These are phyloP conservation scores for Cruciata laevipes DNA, from an alignment of 257 asterid species.

Conservation along the genomic window DNA sequence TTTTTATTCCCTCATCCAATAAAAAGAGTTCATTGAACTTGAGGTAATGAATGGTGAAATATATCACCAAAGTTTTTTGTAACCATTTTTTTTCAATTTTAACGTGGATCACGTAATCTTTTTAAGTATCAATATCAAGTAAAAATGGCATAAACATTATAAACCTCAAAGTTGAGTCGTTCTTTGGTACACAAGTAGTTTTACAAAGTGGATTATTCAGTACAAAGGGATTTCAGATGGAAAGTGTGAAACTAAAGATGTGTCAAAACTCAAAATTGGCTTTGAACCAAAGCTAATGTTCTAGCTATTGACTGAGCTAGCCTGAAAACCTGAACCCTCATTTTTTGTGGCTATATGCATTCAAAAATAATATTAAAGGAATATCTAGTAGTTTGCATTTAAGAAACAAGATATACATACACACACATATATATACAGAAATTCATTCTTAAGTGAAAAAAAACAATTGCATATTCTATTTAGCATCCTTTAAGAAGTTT, in stretches of 20 bases:
- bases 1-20: neutral
- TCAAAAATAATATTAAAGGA: neutral
- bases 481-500: neutral
- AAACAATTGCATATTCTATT: neutral
- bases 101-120: too few relatives aligned
- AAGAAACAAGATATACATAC: neutral
- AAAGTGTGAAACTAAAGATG: too few relatives aligned
- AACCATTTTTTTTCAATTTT: neutral
- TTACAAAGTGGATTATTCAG: too few relatives aligned
- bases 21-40: neutral
- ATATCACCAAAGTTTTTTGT: too few relatives aligned
- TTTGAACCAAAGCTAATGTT: neutral
- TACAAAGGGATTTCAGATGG: too few relatives aligned
- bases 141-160: neutral
- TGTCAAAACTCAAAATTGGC: too few relatives aligned
- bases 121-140: neutral
- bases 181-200: too few relatives aligned
- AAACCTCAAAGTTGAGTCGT: neutral
- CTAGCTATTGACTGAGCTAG: neutral
- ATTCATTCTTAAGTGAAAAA: slow-evolving; percentile 8
- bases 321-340: neutral
- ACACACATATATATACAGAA: neutral
- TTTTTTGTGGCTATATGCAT: neutral
- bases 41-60: neutral
- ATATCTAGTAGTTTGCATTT: neutral